Base-by-base conservation (phyloP, 1,284 basidiomycete species). In the Ustilago lituana region DNA sequence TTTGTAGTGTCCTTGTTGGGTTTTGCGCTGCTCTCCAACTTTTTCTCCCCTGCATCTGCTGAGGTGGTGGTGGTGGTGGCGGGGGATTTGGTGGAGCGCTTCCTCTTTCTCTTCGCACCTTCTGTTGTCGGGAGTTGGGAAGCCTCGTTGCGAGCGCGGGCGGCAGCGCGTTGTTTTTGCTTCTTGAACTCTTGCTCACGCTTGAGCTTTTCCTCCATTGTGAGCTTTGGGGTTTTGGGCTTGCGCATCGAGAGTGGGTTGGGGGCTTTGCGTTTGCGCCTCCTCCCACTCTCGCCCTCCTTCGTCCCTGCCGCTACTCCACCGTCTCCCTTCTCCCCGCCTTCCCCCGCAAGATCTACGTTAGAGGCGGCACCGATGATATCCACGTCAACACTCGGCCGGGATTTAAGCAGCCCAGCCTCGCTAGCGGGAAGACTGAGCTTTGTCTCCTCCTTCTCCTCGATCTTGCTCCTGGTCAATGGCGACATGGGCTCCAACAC, bases 231-330 rank as follows among this genome's bases (percentile, higher is more conserved):
- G 12, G 52, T 64, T 35, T 76, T 78, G 20, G 69, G 93, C 86
- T 93, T 97, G 85, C 92, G 94, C 33, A 94, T 85, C 61, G 92
- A 94, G 4, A 98, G 86, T 14, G 95, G 93, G 84, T 98, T 98
- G 0, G 94, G 93, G 0, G 86, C 92, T 80, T 93, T 94, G 0
- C 53, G 39, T 29, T 59, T 58, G 2, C 62, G 29, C 24, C 51
- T 58, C 23, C 50, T 51, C n/a, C 20, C 20, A 11, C 50, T 32
- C 23, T 46, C 50, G 5, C 27, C 40, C 10, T 46, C 52, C 11
- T 41, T 15, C 3, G 24, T 5, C 15, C 17, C 44, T n/a, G 33
- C 26, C 6, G 31, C 49, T n/a, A 14, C 19, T 32, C 6, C 22
- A 4, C 20, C 39, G n/a, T 31, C 51, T 6, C 1, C 37, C 32